A percentile compares a stretch with the other conserved stretches of the same genome.
Conservation (phyloP, 192 early-diverging fungal genomes). For the Coemansia sp. region DNA sequence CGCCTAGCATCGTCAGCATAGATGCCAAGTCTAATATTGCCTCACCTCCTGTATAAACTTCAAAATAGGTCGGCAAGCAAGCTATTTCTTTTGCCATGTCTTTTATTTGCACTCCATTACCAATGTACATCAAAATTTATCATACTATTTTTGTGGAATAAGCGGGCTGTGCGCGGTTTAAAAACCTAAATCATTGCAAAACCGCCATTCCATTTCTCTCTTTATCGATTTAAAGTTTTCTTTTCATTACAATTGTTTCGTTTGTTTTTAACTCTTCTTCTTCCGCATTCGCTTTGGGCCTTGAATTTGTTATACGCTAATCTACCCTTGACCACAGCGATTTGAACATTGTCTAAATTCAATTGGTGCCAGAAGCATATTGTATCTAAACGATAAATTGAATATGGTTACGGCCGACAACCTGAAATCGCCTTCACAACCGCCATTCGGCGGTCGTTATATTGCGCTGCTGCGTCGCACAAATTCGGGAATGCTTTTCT, state of each 20-base stretch:
- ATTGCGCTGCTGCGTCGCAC: slow-evolving; percentile 48
- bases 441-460: slow-evolving; percentile 34
- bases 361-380: not conserved
- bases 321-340: not conserved
- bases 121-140: not conserved
- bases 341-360: too few relatives aligned
- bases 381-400: not conserved
- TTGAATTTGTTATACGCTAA: not conserved
- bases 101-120: not conserved
- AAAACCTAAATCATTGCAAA: not conserved
- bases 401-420: not conserved
- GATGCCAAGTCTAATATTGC: not conserved
- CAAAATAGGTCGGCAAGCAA: not conserved
- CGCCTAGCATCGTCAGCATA: not conserved
- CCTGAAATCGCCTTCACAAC: not conserved
- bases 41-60: slow-evolving; percentile 4
- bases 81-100: not conserved
- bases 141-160: too few relatives aligned
- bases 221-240: not conserved
- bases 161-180: too few relatives aligned
- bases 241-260: not conserved
- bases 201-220: not conserved
- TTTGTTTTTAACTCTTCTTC: not conserved
- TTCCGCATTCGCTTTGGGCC: not conserved
- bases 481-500: slow-evolving; percentile 38